Conservation (phyloP, 345 rosid species). For the Euclidium syriacum region DNA sequence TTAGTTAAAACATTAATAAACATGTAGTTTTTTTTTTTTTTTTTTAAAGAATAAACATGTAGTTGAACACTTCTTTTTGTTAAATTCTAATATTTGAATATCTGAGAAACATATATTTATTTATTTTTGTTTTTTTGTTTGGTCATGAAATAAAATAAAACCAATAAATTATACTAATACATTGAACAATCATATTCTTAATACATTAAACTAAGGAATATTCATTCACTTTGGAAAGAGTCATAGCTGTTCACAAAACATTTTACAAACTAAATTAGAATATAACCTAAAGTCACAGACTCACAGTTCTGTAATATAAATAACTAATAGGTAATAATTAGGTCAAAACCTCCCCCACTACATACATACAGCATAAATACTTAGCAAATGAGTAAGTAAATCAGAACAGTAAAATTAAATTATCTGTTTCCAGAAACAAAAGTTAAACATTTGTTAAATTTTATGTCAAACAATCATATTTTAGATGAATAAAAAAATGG, state of each 20-base stretch:
- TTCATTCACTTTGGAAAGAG: slow-evolving; percentile 14
- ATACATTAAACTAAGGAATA: slow-evolving; percentile 7
- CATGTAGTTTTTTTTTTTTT: neutral
- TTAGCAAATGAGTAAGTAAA: neutral
- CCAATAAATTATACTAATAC: neutral
- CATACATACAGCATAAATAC: neutral
- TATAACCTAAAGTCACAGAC: neutral
- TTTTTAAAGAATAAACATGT: too few relatives aligned
- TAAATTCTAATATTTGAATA: neutral
- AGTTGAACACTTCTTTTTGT: too few relatives aligned
- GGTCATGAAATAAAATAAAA: neutral
- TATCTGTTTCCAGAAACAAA: neutral
- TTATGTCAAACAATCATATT: too few relatives aligned
- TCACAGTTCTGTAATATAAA: neutral
- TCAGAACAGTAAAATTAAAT: neutral
- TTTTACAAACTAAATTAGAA: slow-evolving; percentile 3
- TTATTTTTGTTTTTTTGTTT: too few relatives aligned
- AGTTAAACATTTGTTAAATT: slow-evolving; percentile 2
- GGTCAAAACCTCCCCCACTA: slow-evolving; percentile 10
- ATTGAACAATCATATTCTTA: neutral
- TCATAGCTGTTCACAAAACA: slow-evolving; percentile 15
- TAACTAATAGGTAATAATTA: neutral
- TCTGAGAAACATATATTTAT: neutral
- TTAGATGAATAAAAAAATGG: neutral
- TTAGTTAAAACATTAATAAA: neutral